Evolutionary conservation across 2,329 filamentous ascomycete species (phyloP).

Genomic region (Arthrobotrys pseudoclavata): DNA sequence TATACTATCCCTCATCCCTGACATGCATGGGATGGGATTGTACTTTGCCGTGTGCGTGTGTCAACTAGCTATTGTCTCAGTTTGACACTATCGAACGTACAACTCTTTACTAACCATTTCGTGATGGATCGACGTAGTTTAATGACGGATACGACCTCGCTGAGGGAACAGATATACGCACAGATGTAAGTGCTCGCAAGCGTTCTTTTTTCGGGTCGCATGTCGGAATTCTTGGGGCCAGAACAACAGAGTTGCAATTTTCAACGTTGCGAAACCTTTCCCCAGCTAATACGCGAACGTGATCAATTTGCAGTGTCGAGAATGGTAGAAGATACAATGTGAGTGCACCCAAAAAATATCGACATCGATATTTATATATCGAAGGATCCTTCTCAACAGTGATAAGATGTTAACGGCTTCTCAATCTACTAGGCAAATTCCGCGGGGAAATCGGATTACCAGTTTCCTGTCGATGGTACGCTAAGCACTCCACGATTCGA

Average conservation of each 20-base stretch:
- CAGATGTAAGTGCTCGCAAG: constrained; percentile 44
- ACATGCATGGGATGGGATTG: constrained; percentile 21
- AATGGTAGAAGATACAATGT: constrained; percentile 59
- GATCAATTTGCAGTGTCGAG: constrained; percentile 41
- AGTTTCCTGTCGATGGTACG: constrained; percentile 57
- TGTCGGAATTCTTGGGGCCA: not conserved
- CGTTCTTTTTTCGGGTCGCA: not conserved
- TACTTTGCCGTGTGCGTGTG: not conserved
- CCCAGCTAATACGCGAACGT: constrained; percentile 30
- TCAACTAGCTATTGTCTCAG: not conserved
- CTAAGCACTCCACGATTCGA: not conserved
- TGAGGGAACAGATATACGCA: constrained; percentile 55
- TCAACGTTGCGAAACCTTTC: constrained; percentile 6
- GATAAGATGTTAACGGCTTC: not conserved
- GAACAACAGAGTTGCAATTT: not conserved
- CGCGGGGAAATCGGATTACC: constrained; percentile 44
- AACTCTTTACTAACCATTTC: constrained; percentile 25
- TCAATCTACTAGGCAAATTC: constrained; percentile 40
- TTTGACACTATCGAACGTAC: not conserved
- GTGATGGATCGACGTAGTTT: constrained; percentile 33
- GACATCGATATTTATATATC: not conserved
- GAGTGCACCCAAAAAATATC: not conserved
- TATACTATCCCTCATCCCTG: not conserved
- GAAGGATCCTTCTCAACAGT: not conserved
- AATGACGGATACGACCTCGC: constrained; percentile 58